Conservation (phyloP, 1,139 yeast genomes). For the Yamadazyma mexicana region DNA sequence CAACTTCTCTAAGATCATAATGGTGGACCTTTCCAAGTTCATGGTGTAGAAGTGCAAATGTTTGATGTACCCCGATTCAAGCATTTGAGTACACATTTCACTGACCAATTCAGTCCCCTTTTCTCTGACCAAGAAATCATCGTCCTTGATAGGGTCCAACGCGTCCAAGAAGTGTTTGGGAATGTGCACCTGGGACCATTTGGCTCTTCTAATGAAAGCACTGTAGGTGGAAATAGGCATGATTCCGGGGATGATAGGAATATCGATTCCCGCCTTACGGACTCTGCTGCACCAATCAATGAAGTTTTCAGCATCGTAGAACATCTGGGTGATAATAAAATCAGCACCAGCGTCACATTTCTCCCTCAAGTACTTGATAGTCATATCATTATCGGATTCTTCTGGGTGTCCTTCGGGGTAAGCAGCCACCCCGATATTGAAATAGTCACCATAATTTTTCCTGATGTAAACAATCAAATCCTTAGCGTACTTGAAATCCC, state of each 20-base stretch:
- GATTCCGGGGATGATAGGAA: conserved; percentile 95
- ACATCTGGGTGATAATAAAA: conserved; percentile 90
- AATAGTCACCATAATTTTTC: conserved; percentile 69
- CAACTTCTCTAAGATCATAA: conserved; percentile 81
- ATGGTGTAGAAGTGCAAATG: conserved; percentile 95
- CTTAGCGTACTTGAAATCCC: conserved; percentile 73
- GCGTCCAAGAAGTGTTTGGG: conserved; percentile 72
- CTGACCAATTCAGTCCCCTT: conserved; percentile 81
- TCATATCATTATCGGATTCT: conserved; percentile 57
- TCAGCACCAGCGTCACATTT: conserved; percentile 93
- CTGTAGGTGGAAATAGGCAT: conserved; percentile 98
- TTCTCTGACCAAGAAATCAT: conserved; percentile 85
- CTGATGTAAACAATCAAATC: conserved; percentile 83
- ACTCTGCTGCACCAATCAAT: conserved; percentile 76
- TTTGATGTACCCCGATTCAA: conserved; percentile 70
- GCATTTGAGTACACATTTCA: conserved; percentile 75
- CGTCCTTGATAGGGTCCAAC: conserved; percentile 84
- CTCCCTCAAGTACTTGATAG: conserved; percentile 71
- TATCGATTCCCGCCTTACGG: conserved; percentile 70
- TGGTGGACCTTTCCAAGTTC: conserved; percentile 89
- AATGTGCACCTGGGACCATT: conserved; percentile 84
- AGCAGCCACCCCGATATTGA: conserved; percentile 90
- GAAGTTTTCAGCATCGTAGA: conserved; percentile 84
- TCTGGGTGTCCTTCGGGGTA: conserved; percentile 97
- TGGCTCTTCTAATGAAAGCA: conserved; percentile 87